Evolutionary conservation across 805 yeast genomes (phyloP), one percentile per base, ranked within the genome.

Genomic region (Ogataea neopini): DNA sequence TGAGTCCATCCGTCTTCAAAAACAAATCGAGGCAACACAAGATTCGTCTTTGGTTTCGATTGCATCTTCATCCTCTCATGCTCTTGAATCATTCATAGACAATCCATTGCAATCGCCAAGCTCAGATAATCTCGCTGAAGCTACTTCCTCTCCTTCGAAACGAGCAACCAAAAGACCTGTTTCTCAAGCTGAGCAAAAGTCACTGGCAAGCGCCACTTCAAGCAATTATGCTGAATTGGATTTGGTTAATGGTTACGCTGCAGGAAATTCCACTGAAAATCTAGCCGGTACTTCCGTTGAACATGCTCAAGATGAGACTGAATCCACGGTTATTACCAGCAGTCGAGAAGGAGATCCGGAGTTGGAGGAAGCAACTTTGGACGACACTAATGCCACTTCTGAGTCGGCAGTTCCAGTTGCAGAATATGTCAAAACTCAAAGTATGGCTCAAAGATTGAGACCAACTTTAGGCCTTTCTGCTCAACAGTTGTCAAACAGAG

Each of bases 371-470:
- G 44, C 35, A 6, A 39, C 40, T 2, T 36, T 48, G 29, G 49
- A 39, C 14, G 48, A 41, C 11, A 41, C 23, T 6, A 39, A 26
- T 9, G 37, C 23, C 9, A 34, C 37, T 17, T 34, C 37, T 34
- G 40, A 47, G 13, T 40, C 49, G 5, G 42, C 40, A n/a, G 43
- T 50, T n/a, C 40, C 48, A 6, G 30, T 48, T 22, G 28, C 48
- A 15, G 42, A 34, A 11, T 50, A 45, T 29, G 52, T 35, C 6
- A 49, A 38, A 19, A 49, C 48, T 11, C 52, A 53, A 34, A 58
- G 64, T 26, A 73, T 77, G 75, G 82, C 82, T 4, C 75, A 75
- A 47, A 73, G 74, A 43, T 51, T 77, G 17, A 71, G 80, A 44
- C 68, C 77, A 4, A 69, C 70, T 0, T 66, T 72, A 13, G 57